Evolutionary conservation across 2,329 filamentous ascomycete species (phyloP).

Genomic region (Neocucurbitaria cava): DNA sequence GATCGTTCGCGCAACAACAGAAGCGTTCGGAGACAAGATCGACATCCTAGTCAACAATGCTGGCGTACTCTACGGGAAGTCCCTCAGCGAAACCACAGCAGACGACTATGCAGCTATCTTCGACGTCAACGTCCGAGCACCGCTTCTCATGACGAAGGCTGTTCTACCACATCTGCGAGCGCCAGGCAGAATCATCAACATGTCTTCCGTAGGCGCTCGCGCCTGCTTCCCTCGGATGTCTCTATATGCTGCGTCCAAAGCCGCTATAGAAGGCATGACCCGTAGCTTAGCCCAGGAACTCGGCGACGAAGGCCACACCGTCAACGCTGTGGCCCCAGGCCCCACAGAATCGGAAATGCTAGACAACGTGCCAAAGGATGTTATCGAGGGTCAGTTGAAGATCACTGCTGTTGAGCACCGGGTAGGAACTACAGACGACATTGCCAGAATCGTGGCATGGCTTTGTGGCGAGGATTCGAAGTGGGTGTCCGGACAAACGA

Average conservation of each 20-base stretch:
- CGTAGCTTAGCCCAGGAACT: slow-evolving; percentile 66
- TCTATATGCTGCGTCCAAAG: slow-evolving; percentile 65
- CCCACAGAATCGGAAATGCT: slow-evolving; percentile 67
- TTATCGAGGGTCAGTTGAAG: slow-evolving; percentile 59
- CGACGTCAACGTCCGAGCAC: slow-evolving; percentile 64
- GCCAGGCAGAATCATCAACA: slow-evolving; percentile 64
- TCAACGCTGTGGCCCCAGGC: slow-evolving; percentile 67
- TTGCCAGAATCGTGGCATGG: slow-evolving; percentile 64
- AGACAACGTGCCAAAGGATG: slow-evolving; percentile 57
- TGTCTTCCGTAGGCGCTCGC: slow-evolving; percentile 62
- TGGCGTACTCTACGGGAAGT: slow-evolving; percentile 36
- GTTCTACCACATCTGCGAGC: slow-evolving; percentile 59
- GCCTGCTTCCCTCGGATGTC: slow-evolving; percentile 55
- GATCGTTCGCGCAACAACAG: slow-evolving; percentile 47
- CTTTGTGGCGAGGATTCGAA: slow-evolving; percentile 57
- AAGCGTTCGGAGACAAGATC: slow-evolving; percentile 49
- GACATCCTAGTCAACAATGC: slow-evolving; percentile 56
- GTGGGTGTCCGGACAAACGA: slow-evolving; percentile 59
- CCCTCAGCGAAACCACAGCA: slow-evolving; percentile 45
- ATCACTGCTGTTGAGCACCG: slow-evolving; percentile 61
- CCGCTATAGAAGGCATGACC: slow-evolving; percentile 67
- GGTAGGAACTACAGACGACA: slow-evolving; percentile 60
- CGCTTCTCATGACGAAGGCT: slow-evolving; percentile 62
- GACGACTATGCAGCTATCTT: slow-evolving; percentile 63
- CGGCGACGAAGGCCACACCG: slow-evolving; percentile 63